These are phyloP conservation scores for Scleromitrula shiraiana DNA, from an alignment of 2,329 filamentous ascomycete genomes.

Conservation along the genomic window DNA sequence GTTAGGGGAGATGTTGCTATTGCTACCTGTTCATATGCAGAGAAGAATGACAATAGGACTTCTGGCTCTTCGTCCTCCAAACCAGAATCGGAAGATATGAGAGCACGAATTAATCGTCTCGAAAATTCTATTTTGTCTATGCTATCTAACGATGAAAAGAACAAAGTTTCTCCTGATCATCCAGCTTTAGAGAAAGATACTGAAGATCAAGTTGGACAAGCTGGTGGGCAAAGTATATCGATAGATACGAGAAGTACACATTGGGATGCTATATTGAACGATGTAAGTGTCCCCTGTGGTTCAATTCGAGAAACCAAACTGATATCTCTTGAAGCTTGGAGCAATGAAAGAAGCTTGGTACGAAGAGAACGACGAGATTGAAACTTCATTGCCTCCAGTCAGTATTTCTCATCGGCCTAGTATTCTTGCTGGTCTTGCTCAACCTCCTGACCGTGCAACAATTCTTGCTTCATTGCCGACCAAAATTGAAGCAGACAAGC, in stretches of 20 bases:
- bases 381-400: constrained; percentile 1
- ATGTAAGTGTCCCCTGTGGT: constrained; percentile 34
- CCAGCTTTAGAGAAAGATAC: not conserved
- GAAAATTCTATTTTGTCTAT: constrained; percentile 49
- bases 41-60: constrained; percentile 36
- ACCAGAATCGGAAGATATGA: constrained; percentile 37
- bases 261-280: constrained; percentile 50
- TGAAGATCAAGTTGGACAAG: not conserved
- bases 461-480: constrained; percentile 42
- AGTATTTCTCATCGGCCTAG: constrained; percentile 13
- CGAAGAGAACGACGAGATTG: constrained; percentile 31
- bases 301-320: not conserved
- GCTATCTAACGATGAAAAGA: constrained; percentile 29
- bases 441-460: constrained; percentile 33
- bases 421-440: constrained; percentile 30
- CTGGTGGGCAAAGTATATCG: constrained; percentile 14
- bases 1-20: constrained; percentile 38
- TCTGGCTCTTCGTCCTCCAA: constrained; percentile 14
- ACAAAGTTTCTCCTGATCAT: not conserved
- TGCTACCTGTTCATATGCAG: constrained; percentile 40
- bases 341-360: constrained; percentile 25
- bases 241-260: constrained; percentile 40
- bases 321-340: constrained; percentile 11
- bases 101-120: constrained; percentile 44
- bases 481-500: constrained; percentile 38